Evolutionary conservation across 2,329 filamentous ascomycete species (phyloP), one percentile per base, ranked within the genome.

Genomic region (Aspergillus quadricinctus): DNA sequence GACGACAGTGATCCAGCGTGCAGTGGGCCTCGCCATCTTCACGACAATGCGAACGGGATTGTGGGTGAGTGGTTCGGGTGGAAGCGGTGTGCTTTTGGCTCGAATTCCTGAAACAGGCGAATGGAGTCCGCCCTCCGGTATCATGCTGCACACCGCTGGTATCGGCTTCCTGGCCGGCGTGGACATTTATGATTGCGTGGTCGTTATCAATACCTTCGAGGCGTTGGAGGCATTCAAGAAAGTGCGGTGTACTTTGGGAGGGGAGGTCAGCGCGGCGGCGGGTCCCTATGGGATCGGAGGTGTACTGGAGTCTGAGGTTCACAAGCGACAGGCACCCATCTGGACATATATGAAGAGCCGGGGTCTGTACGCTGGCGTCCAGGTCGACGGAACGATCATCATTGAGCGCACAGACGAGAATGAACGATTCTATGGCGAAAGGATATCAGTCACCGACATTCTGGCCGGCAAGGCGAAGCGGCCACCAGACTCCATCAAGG

Each of bases 171-270:
- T 96, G 53, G 87, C 92, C 5, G 93, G 92, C 2, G 88, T 96
- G 43, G 93, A 97, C 70, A 92, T 97, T 31, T 97, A 97, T 78
- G 93, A 97, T 72, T 96, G 92, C 68, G 89, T 97, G 14, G 83
- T 97, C 8, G 89, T 97, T 37, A 92, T 97, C 69, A 97, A 96
- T 76, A 92, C 89, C 48, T 85, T 89, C 48, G 83, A 90, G 55
- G 91, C 92, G 6, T 78, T 97, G 49, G 89, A 96, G 63, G 85
- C 89, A 0, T 95, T 97, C 69, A 91, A 89, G 37, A 87, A 86
- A 56, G 78, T 93, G 3, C 84, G 88, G 53, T 86, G 91, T 54
- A 94, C 89, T 0, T 78, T 97, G 2, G 92, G 92, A 5, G 87
- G 88, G 48, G 91, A 96, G 70, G 82, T 96, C 52, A 87, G 84